Base-by-base conservation (phyloP, 495 filamentous ascomycete genomes). In the Neurospora pannonica region DNA sequence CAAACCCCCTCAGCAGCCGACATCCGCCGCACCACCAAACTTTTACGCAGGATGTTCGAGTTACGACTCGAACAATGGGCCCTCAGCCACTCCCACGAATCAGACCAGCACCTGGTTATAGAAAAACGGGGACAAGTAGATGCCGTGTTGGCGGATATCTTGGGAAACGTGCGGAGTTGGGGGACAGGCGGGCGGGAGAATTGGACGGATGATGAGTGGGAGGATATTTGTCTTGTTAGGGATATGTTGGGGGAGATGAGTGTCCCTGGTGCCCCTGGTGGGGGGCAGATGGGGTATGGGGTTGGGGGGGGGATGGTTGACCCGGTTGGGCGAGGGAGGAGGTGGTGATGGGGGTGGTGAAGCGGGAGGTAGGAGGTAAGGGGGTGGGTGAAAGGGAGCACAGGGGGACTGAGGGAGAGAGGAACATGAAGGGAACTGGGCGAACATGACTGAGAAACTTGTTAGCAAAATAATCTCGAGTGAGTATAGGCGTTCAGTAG, bases 21-120 rank as follows among this genome's bases (percentile, higher is more conserved):
- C 24, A 73, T 78, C 6, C 76, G 72, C 54, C 73, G 74, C 40
- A 74, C 70, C 69, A 77, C 74, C 38, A 72, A 71, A 67, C 77
- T 78, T 15, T 28, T 78, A 0, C 71, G 77, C 0, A 9, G 48
- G 0, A 72, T 78, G n/a, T 78, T 77, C 69, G 72, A 75, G 40
- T 70, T 76, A 10, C 71, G 69, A 11, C 60, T 79, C 1, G 39
- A 75, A 62, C 70, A 71, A 37, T 79, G 77, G 77, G 39, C 76
- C 4, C 31, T 71, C 19, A 15, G 31, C 28, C 38, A 71, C 42
- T 42, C 73, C 0, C 73, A 79, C 73, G 70, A 38, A 39, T 46
- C 74, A 0, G 73, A 74, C 38, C 70, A 72, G n/a, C 71, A 15
- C 2, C 39, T 42, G 19, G 42, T 71, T n/a, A 3, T 19, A 0